Evolutionary conservation across 2,329 filamentous ascomycete genomes (phyloP), one percentile per base, ranked within the genome.

Genomic region (Harringtonia lauricola): DNA sequence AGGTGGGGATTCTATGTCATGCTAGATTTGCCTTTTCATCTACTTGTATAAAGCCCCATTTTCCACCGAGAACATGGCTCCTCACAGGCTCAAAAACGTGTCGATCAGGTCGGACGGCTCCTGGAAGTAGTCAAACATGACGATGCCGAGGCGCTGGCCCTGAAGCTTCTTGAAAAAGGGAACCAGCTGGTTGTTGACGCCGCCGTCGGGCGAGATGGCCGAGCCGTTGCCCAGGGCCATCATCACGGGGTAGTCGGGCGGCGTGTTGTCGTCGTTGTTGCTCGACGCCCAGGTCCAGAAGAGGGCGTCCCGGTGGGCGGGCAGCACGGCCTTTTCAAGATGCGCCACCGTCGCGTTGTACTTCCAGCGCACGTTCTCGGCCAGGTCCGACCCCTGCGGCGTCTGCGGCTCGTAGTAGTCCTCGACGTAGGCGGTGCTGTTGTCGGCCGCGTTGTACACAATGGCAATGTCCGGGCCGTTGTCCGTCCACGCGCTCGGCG

Each of bases 71-170:
- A n/a, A n/a, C n/a, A n/a, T n/a, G n/a, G n/a, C n/a, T 26, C 24
- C 24, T 26, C 37, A 37, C 3, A 37, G 13, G 15, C 18, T 13
- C 9, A 45, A 15, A 21, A 45, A 45, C 0, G 19, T 18, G 43
- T 61, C 55, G 17, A 72, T 51, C 39, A 73, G 49, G 4, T 64
- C 58, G 2, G 44, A 52, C 0, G 67, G 68, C 49, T 62, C 54
- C 36, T 71, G 64, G 49, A 63, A 74, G 49, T 68, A 73, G 50
- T 73, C 70, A 54, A 74, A 63, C 57, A 74, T 70, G 14, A 72
- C 63, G 47, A 73, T 66, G 0, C 70, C 70, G n/a, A 72, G 40
- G 41, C 70, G 59, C 52, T 65, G 62, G 3, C 67, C 66, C 36
- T 56, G 59, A 45, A 64, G 48, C 4, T 48, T 37, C 41, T 58